These are phyloP conservation scores for Zopfia rhizophila DNA, from an alignment of 2,329 filamentous ascomycete species.

Conservation along the genomic window DNA sequence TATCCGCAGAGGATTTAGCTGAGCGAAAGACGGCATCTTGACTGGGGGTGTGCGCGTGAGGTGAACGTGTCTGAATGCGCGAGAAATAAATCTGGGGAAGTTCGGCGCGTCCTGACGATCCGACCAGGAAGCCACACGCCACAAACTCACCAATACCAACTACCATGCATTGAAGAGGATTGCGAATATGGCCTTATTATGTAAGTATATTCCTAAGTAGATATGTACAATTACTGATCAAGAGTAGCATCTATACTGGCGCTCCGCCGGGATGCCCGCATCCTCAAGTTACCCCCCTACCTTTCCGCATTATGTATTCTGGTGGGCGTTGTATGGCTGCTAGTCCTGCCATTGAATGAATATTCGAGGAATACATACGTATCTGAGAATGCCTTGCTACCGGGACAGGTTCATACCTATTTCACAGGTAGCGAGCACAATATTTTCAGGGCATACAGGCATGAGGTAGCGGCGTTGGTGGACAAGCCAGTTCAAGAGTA, in stretches of 20 bases:
- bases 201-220: constrained; percentile 31
- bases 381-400: constrained; percentile 94
- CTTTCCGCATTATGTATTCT: constrained; percentile 85
- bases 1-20: constrained; percentile 77
- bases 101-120: no score
- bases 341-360: constrained; percentile 87
- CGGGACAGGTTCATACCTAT: constrained; percentile 97
- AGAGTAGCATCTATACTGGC: constrained; percentile 67
- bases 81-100: constrained; percentile 23
- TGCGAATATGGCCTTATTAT: constrained; percentile 47
- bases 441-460: constrained; percentile 87
- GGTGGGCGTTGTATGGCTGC: constrained; percentile 87
- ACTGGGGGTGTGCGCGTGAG: constrained; percentile 27
- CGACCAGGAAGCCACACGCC: constrained; percentile 10
- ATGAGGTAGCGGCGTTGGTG: constrained; percentile 77
- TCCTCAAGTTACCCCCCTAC: constrained; percentile 87
- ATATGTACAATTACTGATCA: constrained; percentile 24
- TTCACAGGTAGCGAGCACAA: constrained; percentile 97
- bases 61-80: no score
- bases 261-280: constrained; percentile 81
- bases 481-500: constrained; percentile 53
- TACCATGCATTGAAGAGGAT: constrained; percentile 3
- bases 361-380: constrained; percentile 96
- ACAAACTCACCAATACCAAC: constrained; percentile 11
- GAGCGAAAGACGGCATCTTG: constrained; percentile 62